Evolutionary conservation across 2,329 filamentous ascomycete genomes (phyloP).

Genomic region (Xylaria multiplex): DNA sequence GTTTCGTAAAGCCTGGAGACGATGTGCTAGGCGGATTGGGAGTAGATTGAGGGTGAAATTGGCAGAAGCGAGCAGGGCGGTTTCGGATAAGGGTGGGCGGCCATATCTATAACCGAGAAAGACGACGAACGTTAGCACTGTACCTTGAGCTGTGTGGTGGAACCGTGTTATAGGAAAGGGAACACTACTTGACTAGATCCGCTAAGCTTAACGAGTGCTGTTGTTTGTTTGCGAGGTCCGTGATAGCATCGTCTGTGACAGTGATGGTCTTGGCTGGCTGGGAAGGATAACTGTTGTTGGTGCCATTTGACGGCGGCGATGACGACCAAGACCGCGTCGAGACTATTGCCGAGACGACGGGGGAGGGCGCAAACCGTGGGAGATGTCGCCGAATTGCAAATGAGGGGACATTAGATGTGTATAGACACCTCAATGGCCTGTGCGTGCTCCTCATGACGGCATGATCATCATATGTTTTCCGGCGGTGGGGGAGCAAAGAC

Average conservation of each 20-base stretch:
- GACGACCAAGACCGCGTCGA: conserved; percentile 35
- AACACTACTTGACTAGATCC: conserved; percentile 82
- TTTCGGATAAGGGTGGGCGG: conserved; percentile 81
- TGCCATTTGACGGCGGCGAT: conserved; percentile 42
- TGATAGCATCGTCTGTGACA: conserved; percentile 79
- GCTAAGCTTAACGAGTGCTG: conserved; percentile 85
- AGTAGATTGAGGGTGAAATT: conserved; percentile 96
- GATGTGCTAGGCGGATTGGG: conserved; percentile 89
- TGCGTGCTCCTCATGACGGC: conserved; percentile 58
- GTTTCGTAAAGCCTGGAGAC: conserved; percentile 91
- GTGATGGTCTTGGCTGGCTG: conserved; percentile 58
- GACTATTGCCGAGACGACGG: conserved; percentile 23
- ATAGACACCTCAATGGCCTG: conserved; percentile 54
- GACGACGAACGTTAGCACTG: conserved; percentile 12
- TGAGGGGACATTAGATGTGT: conserved; percentile 42
- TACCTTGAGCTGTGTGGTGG: no score
- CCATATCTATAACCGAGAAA: conserved; percentile 65
- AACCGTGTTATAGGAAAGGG: background rate
- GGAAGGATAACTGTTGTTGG: conserved; percentile 49
- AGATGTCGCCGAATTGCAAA: conserved; percentile 26
- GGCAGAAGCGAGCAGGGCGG: conserved; percentile 85
- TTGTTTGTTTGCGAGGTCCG: conserved; percentile 78
- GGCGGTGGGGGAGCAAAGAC: conserved; percentile 31
- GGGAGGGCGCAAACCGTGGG: conserved; percentile 28
- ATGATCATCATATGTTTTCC: conserved; percentile 55